These are phyloP conservation scores for Recurvomyces mirabilis DNA, from an alignment of 495 filamentous ascomycete genomes.

Conservation along the genomic window DNA sequence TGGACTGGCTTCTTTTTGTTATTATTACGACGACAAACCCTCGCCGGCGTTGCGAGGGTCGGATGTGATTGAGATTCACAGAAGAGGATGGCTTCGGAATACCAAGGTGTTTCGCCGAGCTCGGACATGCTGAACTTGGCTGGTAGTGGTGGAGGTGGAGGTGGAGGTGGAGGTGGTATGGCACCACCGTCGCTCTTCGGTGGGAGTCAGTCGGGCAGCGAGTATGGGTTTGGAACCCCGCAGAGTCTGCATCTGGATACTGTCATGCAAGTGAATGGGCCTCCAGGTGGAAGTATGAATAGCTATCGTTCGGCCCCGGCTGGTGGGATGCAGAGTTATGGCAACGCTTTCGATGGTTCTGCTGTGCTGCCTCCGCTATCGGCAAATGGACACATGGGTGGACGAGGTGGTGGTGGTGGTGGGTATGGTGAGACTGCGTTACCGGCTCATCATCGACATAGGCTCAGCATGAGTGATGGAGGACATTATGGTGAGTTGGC, in stretches of 20 bases:
- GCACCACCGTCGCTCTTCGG: conserved; percentile 4
- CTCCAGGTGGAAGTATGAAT: too few species aligned
- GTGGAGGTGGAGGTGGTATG: background rate
- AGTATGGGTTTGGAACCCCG: conserved; percentile 17
- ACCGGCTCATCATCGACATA: conserved; percentile 17
- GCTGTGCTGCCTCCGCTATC: background rate
- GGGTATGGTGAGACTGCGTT: background rate
- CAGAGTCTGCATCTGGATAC: conserved; percentile 15
- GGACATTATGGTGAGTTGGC: conserved; percentile 6
- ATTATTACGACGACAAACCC: too few species aligned
- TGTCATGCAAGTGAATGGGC: too few species aligned
- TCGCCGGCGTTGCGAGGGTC: too few species aligned
- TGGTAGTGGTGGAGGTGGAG: background rate
- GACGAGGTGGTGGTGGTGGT: background rate
- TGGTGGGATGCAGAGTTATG: background rate
- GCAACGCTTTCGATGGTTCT: conserved; percentile 6
- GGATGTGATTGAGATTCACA: too few species aligned
- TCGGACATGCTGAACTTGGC: conserved; percentile 8
- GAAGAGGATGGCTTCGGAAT: conserved; percentile 12
- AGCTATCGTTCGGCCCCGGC: conserved; percentile 8
- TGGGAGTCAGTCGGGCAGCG: conserved; percentile 18
- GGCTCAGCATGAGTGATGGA: conserved; percentile 13
- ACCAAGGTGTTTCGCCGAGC: conserved; percentile 10
- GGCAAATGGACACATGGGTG: background rate
- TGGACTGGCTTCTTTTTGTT: too few species aligned